Percentiles rank a stretch among this genome's conserved stretches.
These are phyloP conservation scores for Pichia ethanolica DNA, from an alignment of 805 yeast genomes.

Conservation along the genomic window DNA sequence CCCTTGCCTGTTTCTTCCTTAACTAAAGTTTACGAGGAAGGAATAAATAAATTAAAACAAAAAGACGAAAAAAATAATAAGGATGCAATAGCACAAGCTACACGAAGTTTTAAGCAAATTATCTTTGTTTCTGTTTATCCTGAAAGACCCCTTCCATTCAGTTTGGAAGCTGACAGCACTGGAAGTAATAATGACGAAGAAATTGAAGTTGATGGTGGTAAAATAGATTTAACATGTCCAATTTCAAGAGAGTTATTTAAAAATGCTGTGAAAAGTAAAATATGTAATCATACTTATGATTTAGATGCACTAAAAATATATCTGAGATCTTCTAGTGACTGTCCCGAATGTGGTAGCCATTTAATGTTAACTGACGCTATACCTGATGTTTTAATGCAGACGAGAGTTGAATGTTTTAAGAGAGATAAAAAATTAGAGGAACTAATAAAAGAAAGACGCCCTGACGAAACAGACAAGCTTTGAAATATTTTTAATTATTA, in stretches of 20 bases:
- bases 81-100: not conserved
- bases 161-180: constrained; percentile 22
- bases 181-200: constrained; percentile 47
- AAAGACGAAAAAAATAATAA: not conserved
- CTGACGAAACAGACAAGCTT: constrained; percentile 8
- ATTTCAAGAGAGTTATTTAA: constrained; percentile 45
- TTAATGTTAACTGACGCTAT: not conserved
- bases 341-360: constrained; percentile 50
- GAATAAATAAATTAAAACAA: not conserved
- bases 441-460: constrained; percentile 1
- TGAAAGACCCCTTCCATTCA: constrained; percentile 49
- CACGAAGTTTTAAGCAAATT: constrained; percentile 22
- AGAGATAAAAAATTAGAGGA: constrained; percentile 8
- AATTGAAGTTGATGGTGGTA: constrained; percentile 62
- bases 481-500: not conserved
- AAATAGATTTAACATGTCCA: constrained; percentile 61
- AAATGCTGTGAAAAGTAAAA: constrained; percentile 46
- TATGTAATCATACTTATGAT: constrained; percentile 62
- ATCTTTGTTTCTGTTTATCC: constrained; percentile 51
- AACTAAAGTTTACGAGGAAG: not conserved
- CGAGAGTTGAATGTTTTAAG: constrained; percentile 10
- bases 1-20: not conserved
- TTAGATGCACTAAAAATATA: constrained; percentile 34
- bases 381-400: constrained; percentile 14
- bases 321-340: constrained; percentile 27